Base-by-base conservation (phyloP, 129 eudicot genomes). In the Centaurea solstitialis region DNA sequence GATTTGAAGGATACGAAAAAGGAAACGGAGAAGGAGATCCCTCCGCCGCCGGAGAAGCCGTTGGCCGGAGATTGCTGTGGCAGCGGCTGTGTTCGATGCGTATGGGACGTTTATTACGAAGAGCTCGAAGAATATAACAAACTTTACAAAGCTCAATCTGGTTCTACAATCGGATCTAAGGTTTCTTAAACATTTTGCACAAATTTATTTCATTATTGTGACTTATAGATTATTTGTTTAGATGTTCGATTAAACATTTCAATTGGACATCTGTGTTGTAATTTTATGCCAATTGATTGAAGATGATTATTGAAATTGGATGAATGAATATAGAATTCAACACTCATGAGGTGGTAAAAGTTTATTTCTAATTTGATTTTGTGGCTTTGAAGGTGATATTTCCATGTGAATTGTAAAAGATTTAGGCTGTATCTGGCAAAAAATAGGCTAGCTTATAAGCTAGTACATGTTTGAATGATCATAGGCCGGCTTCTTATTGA, bases 31-130 rank as follows among this genome's bases (percentile, higher is more conserved):
- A 79, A 84, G 47, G 45, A 73, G 82, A 47, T 87, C 75, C 96
- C 98, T 43, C 82, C 88, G 81, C 96, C 97, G 53, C 98, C 98
- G 90, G 98, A 93, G 94, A 91, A 93, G 86, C 98, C 98, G 73
- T 80, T 85, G 92, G 87, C 98, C 23, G 98, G 96, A 30, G 98
- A 91, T 83, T 93, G 98, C 67, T 93, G 97, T 81, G 98, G 94
- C 79, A 93, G 91, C 76, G 98, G 98, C 0, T 93, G 98, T 75
- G 94, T 93, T n/a, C 84, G 94, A 66, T 93, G 98, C 85, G 97
- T 93, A 15, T 93, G 98, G 98, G 98, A 93, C 72, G 80, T 86
- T 3, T 93, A 93, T 73, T 93, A 93, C 26, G 97, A 91, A 38
- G 97, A 93, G 75, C 90, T 93, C 12, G 97, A 91, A 41, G 92